Percentiles rank a stretch among this genome's conserved stretches.
These are phyloP conservation scores for Eucalyptus melliodora DNA, from an alignment of 345 rosid genomes.

Conservation along the genomic window DNA sequence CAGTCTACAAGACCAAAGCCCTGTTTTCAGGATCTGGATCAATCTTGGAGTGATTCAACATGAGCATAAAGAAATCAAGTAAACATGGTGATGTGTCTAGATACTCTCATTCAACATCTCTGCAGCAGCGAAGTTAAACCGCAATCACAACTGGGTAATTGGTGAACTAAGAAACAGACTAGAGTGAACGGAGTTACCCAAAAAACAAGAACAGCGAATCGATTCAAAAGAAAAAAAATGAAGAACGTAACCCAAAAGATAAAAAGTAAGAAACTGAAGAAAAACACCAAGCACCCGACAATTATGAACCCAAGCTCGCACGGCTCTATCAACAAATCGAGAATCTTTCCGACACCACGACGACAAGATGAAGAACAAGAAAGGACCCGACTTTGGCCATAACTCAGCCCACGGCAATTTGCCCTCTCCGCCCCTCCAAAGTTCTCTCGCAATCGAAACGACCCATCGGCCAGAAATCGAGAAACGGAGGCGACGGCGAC, in stretches of 20 bases:
- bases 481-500: neutral
- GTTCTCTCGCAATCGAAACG: neutral
- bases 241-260: accelerated
- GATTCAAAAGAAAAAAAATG: neutral
- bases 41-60: neutral
- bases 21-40: neutral
- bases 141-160: neutral
- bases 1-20: neutral
- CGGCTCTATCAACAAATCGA: neutral
- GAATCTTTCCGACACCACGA: neutral
- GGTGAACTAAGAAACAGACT: neutral
- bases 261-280: neutral
- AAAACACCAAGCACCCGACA: neutral
- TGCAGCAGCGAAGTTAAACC: neutral
- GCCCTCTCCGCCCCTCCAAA: neutral
- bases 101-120: neutral
- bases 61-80: neutral
- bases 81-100: neutral
- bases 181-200: neutral
- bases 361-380: neutral
- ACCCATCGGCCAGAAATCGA: neutral
- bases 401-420: neutral
- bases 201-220: neutral
- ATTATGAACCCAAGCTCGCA: neutral
- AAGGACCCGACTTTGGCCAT: neutral